Conservation (phyloP, 495 filamentous ascomycete genomes). For the Penicillium chermesinum region DNA sequence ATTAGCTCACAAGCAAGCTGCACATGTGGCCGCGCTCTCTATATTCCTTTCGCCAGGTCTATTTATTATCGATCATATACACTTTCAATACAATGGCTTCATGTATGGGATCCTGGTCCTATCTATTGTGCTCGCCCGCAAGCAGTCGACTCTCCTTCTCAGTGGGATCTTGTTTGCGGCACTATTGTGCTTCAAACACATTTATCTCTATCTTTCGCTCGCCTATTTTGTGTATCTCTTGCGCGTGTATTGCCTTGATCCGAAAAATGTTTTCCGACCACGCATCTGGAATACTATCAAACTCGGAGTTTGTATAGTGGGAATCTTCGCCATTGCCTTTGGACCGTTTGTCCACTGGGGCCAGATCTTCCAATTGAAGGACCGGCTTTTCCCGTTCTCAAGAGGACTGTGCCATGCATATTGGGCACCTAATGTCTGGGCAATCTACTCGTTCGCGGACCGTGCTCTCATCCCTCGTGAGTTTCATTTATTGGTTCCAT, state of each 20-base stretch:
- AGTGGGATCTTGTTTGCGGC: conserved; percentile 80
- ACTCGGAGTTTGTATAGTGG: conserved; percentile 65
- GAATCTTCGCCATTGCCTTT: conserved; percentile 78
- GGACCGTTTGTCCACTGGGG: conserved; percentile 81
- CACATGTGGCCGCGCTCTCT: conserved; percentile 82
- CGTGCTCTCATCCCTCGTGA: conserved; percentile 73
- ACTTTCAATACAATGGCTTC: conserved; percentile 98
- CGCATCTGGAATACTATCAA: conserved; percentile 74
- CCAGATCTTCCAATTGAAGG: conserved; percentile 82
- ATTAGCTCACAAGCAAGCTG: conserved; percentile 60
- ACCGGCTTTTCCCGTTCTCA: conserved; percentile 88
- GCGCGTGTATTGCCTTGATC: conserved; percentile 80
- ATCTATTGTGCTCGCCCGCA: conserved; percentile 76
- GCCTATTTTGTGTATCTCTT: conserved; percentile 94
- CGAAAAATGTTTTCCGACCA: conserved; percentile 69
- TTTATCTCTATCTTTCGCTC: conserved; percentile 93
- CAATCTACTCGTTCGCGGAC: conserved; percentile 90
- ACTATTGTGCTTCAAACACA: conserved; percentile 92
- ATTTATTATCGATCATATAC: conserved; percentile 96
- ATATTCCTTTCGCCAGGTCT: conserved; percentile 74
- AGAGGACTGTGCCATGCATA: conserved; percentile 93
- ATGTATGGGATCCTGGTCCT: conserved; percentile 85
- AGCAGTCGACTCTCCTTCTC: conserved; percentile 66
- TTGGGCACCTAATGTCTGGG: conserved; percentile 98
- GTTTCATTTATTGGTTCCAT: conserved; percentile 13